Evolutionary conservation across 768 basidiomycete species (phyloP).

Genomic region (Guyanaporus albipodus): DNA sequence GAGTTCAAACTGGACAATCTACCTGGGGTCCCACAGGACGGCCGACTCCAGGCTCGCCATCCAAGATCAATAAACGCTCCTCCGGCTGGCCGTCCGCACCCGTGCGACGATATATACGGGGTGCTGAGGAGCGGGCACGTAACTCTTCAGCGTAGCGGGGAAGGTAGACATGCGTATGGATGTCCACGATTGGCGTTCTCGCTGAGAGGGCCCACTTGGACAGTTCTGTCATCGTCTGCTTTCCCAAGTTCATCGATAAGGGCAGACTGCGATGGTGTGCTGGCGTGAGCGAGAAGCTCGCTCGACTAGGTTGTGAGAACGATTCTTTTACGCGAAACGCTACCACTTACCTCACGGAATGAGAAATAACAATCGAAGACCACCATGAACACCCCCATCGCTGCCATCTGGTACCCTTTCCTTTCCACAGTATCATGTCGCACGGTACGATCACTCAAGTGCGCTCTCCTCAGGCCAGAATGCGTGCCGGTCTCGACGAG

Average conservation of each 20-base stretch:
- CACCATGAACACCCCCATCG: constrained; percentile 9
- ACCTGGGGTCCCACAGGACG: constrained; percentile 78
- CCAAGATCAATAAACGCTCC: constrained; percentile 72
- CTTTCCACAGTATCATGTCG: constrained; percentile 4
- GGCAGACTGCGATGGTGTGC: constrained; percentile 5
- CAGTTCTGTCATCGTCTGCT: constrained; percentile 23
- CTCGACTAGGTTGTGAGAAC: constrained; percentile 2
- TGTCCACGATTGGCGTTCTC: constrained; percentile 57
- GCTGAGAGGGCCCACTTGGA: constrained; percentile 17
- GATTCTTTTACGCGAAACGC: constrained; percentile 10
- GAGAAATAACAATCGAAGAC: background rate
- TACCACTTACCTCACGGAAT: constrained; percentile 8
- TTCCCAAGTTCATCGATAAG: constrained; percentile 31
- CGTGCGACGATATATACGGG: constrained; percentile 56
- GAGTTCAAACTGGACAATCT: constrained; percentile 6
- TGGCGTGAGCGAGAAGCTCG: constrained; percentile 10
- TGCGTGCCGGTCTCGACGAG: constrained; percentile 27
- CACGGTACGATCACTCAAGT: background rate
- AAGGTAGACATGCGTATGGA: constrained; percentile 85
- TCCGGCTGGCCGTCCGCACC: constrained; percentile 45
- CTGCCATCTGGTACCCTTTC: constrained; percentile 1
- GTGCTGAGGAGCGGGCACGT: constrained; percentile 57
- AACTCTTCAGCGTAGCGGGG: constrained; percentile 73
- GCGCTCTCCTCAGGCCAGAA: constrained; percentile 17
- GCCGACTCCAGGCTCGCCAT: constrained; percentile 75